Conservation (phyloP, 2,329 filamentous ascomycete genomes). For the Dactylellina drechsleri region DNA sequence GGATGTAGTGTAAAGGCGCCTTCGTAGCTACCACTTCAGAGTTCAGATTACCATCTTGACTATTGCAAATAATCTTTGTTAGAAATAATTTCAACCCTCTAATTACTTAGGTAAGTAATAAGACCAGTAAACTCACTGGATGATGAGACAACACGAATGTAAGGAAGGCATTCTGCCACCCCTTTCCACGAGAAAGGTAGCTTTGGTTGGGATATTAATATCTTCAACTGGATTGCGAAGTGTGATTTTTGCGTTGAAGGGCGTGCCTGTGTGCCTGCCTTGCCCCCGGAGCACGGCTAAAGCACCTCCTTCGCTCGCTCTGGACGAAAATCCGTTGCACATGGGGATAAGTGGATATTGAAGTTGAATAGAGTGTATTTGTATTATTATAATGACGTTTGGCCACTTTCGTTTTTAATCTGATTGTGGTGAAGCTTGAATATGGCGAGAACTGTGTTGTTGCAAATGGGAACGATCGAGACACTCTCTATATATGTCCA, state of each 20-base stretch:
- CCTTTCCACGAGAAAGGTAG: constrained; percentile 32
- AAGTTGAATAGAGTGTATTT: too few species aligned
- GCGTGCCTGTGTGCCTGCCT: constrained; percentile 11
- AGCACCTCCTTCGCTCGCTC: constrained; percentile 44
- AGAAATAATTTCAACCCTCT: neutral
- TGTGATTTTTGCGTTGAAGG: constrained; percentile 51
- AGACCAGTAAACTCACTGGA: constrained; percentile 26
- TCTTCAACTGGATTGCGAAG: constrained; percentile 33
- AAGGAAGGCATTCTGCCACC: constrained; percentile 11
- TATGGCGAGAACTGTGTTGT: too few species aligned
- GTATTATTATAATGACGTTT: too few species aligned
- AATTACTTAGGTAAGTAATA: neutral
- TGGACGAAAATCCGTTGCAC: constrained; percentile 44
- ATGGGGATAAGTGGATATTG: constrained; percentile 8
- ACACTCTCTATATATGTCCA: too few species aligned
- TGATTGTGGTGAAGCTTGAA: too few species aligned
- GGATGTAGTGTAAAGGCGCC: constrained; percentile 28
- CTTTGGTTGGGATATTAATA: constrained; percentile 19
- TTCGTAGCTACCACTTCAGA: neutral
- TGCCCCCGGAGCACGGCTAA: constrained; percentile 36
- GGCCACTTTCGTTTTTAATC: too few species aligned
- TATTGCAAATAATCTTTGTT: constrained; percentile 5
- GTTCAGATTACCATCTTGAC: constrained; percentile 42
- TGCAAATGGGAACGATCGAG: too few species aligned
- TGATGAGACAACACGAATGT: constrained; percentile 32